A percentile compares a stretch with the other conserved stretches of the same genome.
Evolutionary conservation across 1,284 basidiomycete genomes (phyloP).

Genomic region (Malassezia globosa): DNA sequence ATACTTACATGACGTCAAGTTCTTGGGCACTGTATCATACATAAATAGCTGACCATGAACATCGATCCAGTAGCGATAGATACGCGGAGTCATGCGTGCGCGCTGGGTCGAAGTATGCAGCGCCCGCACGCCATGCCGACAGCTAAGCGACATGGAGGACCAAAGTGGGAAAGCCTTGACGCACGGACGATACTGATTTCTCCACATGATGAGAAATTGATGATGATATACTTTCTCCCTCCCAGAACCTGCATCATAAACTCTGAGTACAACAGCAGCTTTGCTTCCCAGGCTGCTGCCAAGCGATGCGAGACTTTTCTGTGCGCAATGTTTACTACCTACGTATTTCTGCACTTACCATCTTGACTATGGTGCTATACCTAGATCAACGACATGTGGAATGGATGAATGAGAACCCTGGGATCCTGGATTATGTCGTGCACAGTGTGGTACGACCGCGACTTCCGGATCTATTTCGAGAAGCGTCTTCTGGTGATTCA

Average conservation of each 20-base stretch:
- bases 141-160: not conserved
- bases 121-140: not conserved
- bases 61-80: slow-evolving; percentile 43
- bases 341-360: slow-evolving; percentile 44
- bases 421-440: slow-evolving; percentile 18
- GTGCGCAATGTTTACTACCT: slow-evolving; percentile 47
- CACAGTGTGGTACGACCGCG: slow-evolving; percentile 19
- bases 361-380: slow-evolving; percentile 48
- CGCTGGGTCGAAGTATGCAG: not conserved
- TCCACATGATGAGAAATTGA: too few species aligned
- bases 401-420: slow-evolving; percentile 46
- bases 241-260: too few species aligned
- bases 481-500: not conserved
- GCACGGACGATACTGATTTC: slow-evolving; percentile 3
- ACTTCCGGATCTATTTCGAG: slow-evolving; percentile 1
- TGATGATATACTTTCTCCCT: too few species aligned
- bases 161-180: not conserved
- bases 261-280: too few species aligned
- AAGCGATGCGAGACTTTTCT: too few species aligned
- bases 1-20: slow-evolving; percentile 42
- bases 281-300: too few species aligned
- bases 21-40: slow-evolving; percentile 40
- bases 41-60: slow-evolving; percentile 46
- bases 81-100: slow-evolving; percentile 13
- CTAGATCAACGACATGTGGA: slow-evolving; percentile 47